Base-by-base conservation (phyloP, 768 basidiomycete genomes). In the Floccularia luteovirens region DNA sequence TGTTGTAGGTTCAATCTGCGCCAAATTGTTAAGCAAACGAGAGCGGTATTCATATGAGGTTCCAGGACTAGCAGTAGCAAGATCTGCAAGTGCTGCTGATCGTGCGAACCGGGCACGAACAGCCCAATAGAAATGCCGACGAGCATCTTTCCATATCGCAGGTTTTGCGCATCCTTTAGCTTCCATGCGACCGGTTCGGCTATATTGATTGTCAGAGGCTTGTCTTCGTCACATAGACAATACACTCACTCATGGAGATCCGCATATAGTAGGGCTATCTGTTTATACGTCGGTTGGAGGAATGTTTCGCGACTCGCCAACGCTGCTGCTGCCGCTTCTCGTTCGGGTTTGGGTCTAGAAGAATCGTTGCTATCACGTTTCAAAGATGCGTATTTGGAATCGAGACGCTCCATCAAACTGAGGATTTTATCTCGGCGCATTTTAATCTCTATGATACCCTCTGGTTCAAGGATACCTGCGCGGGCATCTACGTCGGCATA, bases 401-500 rank as follows among this genome's bases (percentile, higher is more conserved):
- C 96, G 36, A 98, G 74, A 42, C 96, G 82, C 51, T 91, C 92
- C 96, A 99, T 98, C 45, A 94, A 67, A 4, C 69, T 64, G 44
- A 90, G 62, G 31, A 98, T 75, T 71, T 94, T 97, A 59, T 94
- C 92, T 32, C 90, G 83, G 46, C 96, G 85, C 79, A 98, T 79
- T 74, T 93, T 94, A 70, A 96, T 94, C 63, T 98, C 96, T 42
- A 98, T 75, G 54, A 98, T 79, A 60, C 96, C 96, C 64, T 98
- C 96, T 2, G 96, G 89, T 59, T 99, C 96, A 32, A 90, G 70
- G 22, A 99, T 90, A 71, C 96, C 96, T 32, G 92, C 96, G 41
- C 96, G 85, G 16, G 96, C 79, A 5, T 96, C 93, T 32, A 87
- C 79, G 55, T 98, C 96, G 19, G 93, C 94, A 54, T 92, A 98